Evolutionary conservation across 139 green algal genomes (phyloP).

Genomic region (Tetraselmis chui): DNA sequence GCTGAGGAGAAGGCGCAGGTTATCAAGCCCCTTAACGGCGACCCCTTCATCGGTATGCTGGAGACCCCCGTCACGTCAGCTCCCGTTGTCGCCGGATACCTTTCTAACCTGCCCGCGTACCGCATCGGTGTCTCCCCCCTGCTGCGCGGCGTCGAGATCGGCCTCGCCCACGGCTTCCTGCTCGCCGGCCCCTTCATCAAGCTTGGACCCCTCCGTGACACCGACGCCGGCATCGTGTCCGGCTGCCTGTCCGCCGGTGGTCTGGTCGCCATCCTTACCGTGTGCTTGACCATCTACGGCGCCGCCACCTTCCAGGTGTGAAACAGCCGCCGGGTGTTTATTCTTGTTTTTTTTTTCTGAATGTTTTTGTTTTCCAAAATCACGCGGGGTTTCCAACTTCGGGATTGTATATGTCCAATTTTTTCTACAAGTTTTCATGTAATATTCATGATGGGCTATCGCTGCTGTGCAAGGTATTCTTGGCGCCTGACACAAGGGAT

Average conservation of each 20-base stretch:
- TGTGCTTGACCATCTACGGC: slow-evolving; percentile 89
- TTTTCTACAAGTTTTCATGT: too few relatives aligned
- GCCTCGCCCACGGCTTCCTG: slow-evolving; percentile 93
- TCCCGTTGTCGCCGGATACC: slow-evolving; percentile 81
- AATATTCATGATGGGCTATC: too few relatives aligned
- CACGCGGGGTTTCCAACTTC: too few relatives aligned
- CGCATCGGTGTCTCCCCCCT: slow-evolving; percentile 81
- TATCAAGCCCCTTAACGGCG: slow-evolving; percentile 89
- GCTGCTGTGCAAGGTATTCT: too few relatives aligned
- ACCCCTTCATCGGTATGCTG: slow-evolving; percentile 94
- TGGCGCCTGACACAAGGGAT: too few relatives aligned
- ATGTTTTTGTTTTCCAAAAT: too few relatives aligned
- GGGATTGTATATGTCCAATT: too few relatives aligned
- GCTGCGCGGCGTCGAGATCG: slow-evolving; percentile 94
- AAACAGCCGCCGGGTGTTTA: slow-evolving; percentile 1
- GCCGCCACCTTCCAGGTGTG: slow-evolving; percentile 76
- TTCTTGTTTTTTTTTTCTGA: too few relatives aligned
- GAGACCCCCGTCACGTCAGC: slow-evolving; percentile 94
- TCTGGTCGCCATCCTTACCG: slow-evolving; percentile 87
- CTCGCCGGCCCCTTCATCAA: slow-evolving; percentile 47
- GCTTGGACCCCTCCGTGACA: slow-evolving; percentile 78
- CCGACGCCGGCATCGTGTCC: slow-evolving; percentile 62
- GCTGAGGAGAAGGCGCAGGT: slow-evolving; percentile 44
- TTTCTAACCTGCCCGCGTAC: slow-evolving; percentile 96
- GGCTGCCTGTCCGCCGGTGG: slow-evolving; percentile 80